Percentiles rank a stretch among this genome's conserved stretches.
phyloP scores from a whole-genome alignment of 2,329 filamentous ascomycete species.

The Pseudocercospora musae region DNA sequence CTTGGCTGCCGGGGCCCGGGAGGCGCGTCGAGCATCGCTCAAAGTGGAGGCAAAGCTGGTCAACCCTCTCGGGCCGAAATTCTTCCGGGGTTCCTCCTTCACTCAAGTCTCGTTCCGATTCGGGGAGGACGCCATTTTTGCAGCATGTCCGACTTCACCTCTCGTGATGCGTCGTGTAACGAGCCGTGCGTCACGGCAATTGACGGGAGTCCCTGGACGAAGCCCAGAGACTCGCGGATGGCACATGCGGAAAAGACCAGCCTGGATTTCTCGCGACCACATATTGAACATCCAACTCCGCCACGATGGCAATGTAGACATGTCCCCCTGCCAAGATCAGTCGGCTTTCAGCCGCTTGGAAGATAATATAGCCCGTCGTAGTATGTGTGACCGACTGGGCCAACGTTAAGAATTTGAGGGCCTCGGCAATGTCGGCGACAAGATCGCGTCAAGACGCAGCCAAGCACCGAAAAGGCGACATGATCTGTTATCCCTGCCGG shows the following conservation, averaged over 20 bases:
- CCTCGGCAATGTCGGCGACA: constrained; percentile 10
- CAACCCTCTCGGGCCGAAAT: background rate
- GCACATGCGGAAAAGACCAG: too few species aligned
- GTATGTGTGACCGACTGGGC: background rate
- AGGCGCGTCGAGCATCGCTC: background rate
- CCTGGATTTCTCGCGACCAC: too few species aligned
- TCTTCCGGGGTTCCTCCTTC: background rate
- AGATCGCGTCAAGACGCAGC: constrained; percentile 6
- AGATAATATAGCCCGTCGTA: background rate
- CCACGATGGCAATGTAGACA: too few species aligned
- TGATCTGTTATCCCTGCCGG: constrained; percentile 9
- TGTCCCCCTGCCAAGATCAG: too few species aligned
- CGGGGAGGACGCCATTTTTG: background rate
- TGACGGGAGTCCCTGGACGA: background rate
- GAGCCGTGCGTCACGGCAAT: background rate
- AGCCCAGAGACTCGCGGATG: too few species aligned
- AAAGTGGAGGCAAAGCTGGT: too few species aligned
- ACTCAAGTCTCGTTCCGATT: background rate
- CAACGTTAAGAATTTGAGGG: background rate
- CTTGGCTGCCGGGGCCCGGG: background rate
- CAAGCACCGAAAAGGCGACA: constrained; percentile 9
- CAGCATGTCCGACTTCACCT: background rate
- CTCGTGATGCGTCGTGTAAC: background rate
- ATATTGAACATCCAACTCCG: too few species aligned
- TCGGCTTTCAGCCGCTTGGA: too few species aligned